Evolutionary conservation across 108 stramenopile species (phyloP), one percentile per base, ranked within the genome.

Genomic region (Fragilaria radians): DNA sequence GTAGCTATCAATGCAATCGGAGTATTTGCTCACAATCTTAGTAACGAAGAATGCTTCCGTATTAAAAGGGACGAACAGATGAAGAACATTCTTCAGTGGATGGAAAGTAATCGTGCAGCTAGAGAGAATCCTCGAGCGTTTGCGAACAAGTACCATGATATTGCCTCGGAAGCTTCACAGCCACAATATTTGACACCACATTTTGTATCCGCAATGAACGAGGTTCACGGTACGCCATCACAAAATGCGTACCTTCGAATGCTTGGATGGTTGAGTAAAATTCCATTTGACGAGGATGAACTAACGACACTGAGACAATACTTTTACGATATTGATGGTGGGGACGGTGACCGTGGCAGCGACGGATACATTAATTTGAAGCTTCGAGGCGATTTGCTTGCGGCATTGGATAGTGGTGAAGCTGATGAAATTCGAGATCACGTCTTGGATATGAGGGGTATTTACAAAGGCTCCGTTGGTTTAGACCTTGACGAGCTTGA

Each of bases 271-370:
- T 46, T 93, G 27, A 80, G 83, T 57, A 76, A 77, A 36, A 93
- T 93, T 61, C 91, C 91, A 29, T 93, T 93, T 61, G 91, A 93
- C 63, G 87, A 89, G 55, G 86, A 86, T 46, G 91, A 93, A 65
- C 74, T 93, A 17, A 77, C 68, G 28, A 77, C 86, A 25, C 76
- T 93, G 0, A 68, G 82, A 28, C 85, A 77, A 52, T 93, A 89
- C 63, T 89, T 93, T 34, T 93, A 89, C 60, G 85, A 89, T 56
- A 49, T 67, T 32, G 77, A 82, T 57, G 75, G 68, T 3, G 76
- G 76, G 17, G 80, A 80, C 23, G 83, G 81, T 29, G 85, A 81
- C 48, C 59, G 75, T 0, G 83, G 79, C 30, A 86, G 85, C 57
- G 83, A 85, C 59, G 81, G 79, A 9, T 78, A 78, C 36, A 71